Percentiles rank a stretch among this genome's conserved stretches.
phyloP scores from a whole-genome alignment of 1,139 yeast genomes.

The Blastobotrys persicus region DNA sequence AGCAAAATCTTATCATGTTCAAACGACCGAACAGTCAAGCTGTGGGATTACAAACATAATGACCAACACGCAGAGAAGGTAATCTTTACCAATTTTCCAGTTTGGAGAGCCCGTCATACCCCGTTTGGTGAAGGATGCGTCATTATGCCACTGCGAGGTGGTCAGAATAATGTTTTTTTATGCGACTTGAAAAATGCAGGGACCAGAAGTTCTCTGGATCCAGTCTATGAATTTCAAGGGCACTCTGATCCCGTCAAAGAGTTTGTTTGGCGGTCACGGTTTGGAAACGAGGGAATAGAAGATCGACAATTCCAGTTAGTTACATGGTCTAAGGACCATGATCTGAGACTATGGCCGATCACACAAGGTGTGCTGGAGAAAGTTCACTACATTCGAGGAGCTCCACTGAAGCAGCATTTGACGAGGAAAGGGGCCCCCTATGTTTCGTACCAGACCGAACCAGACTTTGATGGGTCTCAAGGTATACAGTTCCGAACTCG shows the following conservation, averaged over 20 bases:
- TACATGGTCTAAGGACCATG: conserved; percentile 91
- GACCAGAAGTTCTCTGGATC: conserved; percentile 39
- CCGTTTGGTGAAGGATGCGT: conserved; percentile 94
- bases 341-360: conserved; percentile 79
- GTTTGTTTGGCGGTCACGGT: conserved; percentile 77
- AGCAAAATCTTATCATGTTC: conserved; percentile 73
- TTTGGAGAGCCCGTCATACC: conserved; percentile 79
- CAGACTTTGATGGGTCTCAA: conserved; percentile 25
- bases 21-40: conserved; percentile 80
- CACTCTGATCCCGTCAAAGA: conserved; percentile 84
- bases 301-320: conserved; percentile 86
- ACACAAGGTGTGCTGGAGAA: conserved; percentile 56
- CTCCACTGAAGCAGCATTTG: conserved; percentile 39
- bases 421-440: conserved; percentile 47
- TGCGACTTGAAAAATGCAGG: conserved; percentile 31
- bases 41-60: conserved; percentile 64
- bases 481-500: conserved; percentile 6
- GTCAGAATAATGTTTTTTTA: conserved; percentile 65
- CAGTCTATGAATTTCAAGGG: conserved; percentile 68
- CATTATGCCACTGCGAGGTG: conserved; percentile 88
- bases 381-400: conserved; percentile 52
- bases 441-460: conserved; percentile 51
- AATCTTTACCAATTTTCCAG: conserved; percentile 74
- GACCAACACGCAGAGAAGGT: conserved; percentile 52
- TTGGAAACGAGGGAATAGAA: conserved; percentile 46